Percentiles rank a stretch among this genome's conserved stretches.
Evolutionary conservation across 1,139 yeast species (phyloP).

Genomic region (Starmera stellimalicola): DNA sequence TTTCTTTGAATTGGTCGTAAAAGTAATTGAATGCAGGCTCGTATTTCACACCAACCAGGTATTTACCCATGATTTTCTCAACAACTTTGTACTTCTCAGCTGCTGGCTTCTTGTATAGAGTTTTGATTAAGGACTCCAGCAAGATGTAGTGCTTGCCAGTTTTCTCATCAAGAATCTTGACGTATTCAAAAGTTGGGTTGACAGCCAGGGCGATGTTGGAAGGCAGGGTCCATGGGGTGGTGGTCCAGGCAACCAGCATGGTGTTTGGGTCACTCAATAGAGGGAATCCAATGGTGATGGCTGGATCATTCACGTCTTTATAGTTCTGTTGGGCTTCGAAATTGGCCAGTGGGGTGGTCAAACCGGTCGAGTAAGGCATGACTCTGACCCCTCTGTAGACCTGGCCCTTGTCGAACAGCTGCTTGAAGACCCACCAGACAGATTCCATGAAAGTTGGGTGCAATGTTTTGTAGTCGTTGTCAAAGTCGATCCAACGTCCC

Average conservation of each 20-base stretch:
- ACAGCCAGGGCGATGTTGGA: slow-evolving; percentile 90
- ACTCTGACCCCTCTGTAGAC: slow-evolving; percentile 94
- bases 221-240: slow-evolving; percentile 99
- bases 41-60: slow-evolving; percentile 70
- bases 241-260: slow-evolving; percentile 92
- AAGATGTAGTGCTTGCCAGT: slow-evolving; percentile 72
- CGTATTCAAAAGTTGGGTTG: slow-evolving; percentile 83
- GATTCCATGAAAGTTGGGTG: slow-evolving; percentile 97
- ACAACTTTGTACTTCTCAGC: slow-evolving; percentile 79
- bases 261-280: slow-evolving; percentile 73
- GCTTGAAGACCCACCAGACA: slow-evolving; percentile 97
- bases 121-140: slow-evolving; percentile 68
- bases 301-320: slow-evolving; percentile 96
- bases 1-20: slow-evolving; percentile 60
- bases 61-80: slow-evolving; percentile 70
- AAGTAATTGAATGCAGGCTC: slow-evolving; percentile 80
- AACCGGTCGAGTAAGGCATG: slow-evolving; percentile 98
- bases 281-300: slow-evolving; percentile 87
- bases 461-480: slow-evolving; percentile 94
- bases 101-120: slow-evolving; percentile 90
- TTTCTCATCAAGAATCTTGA: slow-evolving; percentile 85
- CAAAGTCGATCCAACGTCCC: slow-evolving; percentile 99
- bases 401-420: slow-evolving; percentile 71
- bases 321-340: slow-evolving; percentile 98
- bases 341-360: slow-evolving; percentile 92